Evolutionary conservation across 2,329 filamentous ascomycete genomes (phyloP).

Genomic region (Cladobotryum protrusum): DNA sequence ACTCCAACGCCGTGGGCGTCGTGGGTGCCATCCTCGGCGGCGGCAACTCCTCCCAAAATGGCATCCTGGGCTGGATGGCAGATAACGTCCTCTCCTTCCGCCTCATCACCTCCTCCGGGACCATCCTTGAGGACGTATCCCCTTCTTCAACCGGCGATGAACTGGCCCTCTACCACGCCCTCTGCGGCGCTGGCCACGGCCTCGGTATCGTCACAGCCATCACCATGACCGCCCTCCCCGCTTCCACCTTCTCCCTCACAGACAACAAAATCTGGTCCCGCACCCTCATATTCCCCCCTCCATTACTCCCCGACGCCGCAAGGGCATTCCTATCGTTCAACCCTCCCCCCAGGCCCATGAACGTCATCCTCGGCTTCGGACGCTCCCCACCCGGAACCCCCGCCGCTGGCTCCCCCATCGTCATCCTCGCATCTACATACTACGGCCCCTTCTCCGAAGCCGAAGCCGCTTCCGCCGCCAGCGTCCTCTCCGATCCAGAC

Average conservation of each 20-base stretch:
- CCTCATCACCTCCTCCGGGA: conserved; percentile 19
- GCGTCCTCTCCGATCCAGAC: conserved; percentile 13
- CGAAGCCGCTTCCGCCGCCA: conserved; percentile 15
- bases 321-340: conserved; percentile 18
- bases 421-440: conserved; percentile 19
- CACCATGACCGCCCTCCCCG: conserved; percentile 19
- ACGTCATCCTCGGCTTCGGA: conserved; percentile 19
- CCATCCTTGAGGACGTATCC: conserved; percentile 12
- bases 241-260: conserved; percentile 20
- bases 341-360: conserved; percentile 11
- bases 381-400: conserved; percentile 26
- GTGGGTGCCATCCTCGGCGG: conserved; percentile 23
- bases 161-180: conserved; percentile 22
- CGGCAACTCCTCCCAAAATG: conserved; percentile 21
- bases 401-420: conserved; percentile 22
- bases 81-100: conserved; percentile 25
- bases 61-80: conserved; percentile 27
- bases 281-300: conserved; percentile 22
- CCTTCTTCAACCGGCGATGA: conserved; percentile 18
- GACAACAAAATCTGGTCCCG: conserved; percentile 27
- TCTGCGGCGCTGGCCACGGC: conserved; percentile 30
- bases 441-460: conserved; percentile 21
- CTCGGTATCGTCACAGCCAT: conserved; percentile 26
- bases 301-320: conserved; percentile 17
- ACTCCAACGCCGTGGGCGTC: conserved; percentile 22